Evolutionary conservation across 805 yeast species (phyloP).

Genomic region (Pichia californica): DNA sequence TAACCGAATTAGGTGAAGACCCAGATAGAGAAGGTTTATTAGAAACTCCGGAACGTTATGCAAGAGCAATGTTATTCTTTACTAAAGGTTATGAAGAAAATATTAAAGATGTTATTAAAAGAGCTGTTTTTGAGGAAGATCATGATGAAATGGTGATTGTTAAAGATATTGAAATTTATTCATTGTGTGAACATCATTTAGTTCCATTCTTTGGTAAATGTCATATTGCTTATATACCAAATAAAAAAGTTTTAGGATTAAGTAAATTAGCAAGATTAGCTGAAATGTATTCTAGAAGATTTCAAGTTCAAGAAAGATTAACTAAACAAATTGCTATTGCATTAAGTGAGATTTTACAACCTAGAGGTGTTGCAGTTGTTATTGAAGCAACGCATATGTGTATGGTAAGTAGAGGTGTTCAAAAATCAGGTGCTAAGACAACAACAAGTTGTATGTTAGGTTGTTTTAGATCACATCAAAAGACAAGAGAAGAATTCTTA

Average conservation of each 20-base stretch:
- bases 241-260: constrained; percentile 84
- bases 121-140: constrained; percentile 96
- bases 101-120: constrained; percentile 82
- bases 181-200: constrained; percentile 94
- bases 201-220: constrained; percentile 98
- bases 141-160: constrained; percentile 99
- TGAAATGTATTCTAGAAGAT: constrained; percentile 91
- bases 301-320: constrained; percentile 96
- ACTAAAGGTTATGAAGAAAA: constrained; percentile 97
- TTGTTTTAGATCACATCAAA: constrained; percentile 86
- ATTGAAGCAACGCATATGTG: constrained; percentile 99
- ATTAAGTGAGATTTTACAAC: constrained; percentile 79
- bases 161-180: constrained; percentile 84
- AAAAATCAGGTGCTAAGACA: constrained; percentile 89
- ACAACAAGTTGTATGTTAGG: constrained; percentile 97
- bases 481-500: constrained; percentile 93
- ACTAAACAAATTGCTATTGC: constrained; percentile 98
- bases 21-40: constrained; percentile 78
- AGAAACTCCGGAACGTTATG: constrained; percentile 95
- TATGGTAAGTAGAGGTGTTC: constrained; percentile 97
- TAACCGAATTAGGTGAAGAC: constrained; percentile 89
- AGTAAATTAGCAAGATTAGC: constrained; percentile 93
- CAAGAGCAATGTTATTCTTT: constrained; percentile 91
- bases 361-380: constrained; percentile 97
- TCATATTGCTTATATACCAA: constrained; percentile 97